Base-by-base conservation (phyloP, 768 basidiomycete genomes). In the Tricholoma sp. region DNA sequence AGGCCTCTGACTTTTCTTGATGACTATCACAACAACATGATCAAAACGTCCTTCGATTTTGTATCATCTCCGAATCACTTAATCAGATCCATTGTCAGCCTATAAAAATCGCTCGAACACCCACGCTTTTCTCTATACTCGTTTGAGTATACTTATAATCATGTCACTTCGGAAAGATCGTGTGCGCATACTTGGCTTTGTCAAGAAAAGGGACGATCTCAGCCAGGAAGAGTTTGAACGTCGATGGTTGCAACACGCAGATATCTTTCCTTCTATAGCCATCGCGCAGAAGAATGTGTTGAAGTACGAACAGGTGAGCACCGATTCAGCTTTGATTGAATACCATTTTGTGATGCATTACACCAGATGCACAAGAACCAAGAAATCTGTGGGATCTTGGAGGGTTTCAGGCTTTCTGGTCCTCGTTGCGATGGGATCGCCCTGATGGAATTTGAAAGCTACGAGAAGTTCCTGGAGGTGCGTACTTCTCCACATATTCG, bases 261-360 rank as follows among this genome's bases (percentile, higher is more conserved):
- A 63, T 32, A 44, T 70, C 31, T 70, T 74, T 60, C 50, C 61
- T 31, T 67, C 66, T 1, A 62, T 72, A 12, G 63, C 66, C 10
- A 64, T 72, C 29, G 70, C 64, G 20, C 68, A 72, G 63, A 63
- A 59, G 41, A 72, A 72, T 50, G 53, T 72, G 50, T 61, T 69
- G 15, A 69, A 68, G 52, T 72, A 72, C 61, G 70, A 74, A 51
- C 72, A 72, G 65, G 59, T 60, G 20, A 48, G 53, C 12, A 10
- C 6, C 34, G n/a, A 2, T 4, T 10, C 0, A 28, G 8, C 13
- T 28, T 28, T 28, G 3, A 28, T n/a, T 32, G 13, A 53, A 28
- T 24, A 4, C 24, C 4, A 24, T 24, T 24, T 1, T 24, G 24
- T 15, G 12, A 3, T 32, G n/a, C 17, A 37, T 7, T 18, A 44